Conservation (phyloP, 2,329 filamentous ascomycete genomes). For the Fusarium sp. region DNA sequence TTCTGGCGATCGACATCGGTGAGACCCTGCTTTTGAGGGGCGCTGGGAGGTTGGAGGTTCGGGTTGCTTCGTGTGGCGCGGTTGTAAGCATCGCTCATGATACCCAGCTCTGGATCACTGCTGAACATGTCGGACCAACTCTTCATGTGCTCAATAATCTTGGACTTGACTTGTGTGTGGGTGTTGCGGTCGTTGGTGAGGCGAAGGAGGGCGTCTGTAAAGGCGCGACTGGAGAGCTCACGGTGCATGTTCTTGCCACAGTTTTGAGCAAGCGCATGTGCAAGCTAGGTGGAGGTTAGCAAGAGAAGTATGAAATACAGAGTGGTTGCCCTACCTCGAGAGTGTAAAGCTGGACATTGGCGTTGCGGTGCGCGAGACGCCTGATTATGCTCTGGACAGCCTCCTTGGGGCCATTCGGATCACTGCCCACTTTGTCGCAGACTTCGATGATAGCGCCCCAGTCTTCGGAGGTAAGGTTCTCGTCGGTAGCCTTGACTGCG, state of each 20-base stretch:
- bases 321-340: conserved; percentile 71
- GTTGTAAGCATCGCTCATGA: conserved; percentile 96
- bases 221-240: conserved; percentile 89
- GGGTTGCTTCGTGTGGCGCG: conserved; percentile 87
- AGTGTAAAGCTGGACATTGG: conserved; percentile 95
- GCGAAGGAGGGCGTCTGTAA: conserved; percentile 91
- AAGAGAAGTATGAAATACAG: not conserved
- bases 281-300: conserved; percentile 66
- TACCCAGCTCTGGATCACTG: conserved; percentile 88
- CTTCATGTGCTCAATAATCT: conserved; percentile 96
- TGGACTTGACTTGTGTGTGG: conserved; percentile 94
- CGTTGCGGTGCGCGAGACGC: conserved; percentile 90
- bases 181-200: conserved; percentile 95
- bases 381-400: conserved; percentile 92
- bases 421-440: conserved; percentile 67
- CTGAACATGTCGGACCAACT: conserved; percentile 97
- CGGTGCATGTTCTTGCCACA: conserved; percentile 88
- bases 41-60: conserved; percentile 88
- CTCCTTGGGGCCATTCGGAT: conserved; percentile 76
- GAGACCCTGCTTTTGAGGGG: conserved; percentile 91
- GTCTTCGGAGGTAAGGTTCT: conserved; percentile 90
- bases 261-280: conserved; percentile 91
- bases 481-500: conserved; percentile 84
- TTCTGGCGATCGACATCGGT: conserved; percentile 91
- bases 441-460: conserved; percentile 74